Evolutionary conservation across 352 stramenopile genomes (phyloP), one percentile per base, ranked within the genome.

Genomic region (Globisporangium heterothallicum): DNA sequence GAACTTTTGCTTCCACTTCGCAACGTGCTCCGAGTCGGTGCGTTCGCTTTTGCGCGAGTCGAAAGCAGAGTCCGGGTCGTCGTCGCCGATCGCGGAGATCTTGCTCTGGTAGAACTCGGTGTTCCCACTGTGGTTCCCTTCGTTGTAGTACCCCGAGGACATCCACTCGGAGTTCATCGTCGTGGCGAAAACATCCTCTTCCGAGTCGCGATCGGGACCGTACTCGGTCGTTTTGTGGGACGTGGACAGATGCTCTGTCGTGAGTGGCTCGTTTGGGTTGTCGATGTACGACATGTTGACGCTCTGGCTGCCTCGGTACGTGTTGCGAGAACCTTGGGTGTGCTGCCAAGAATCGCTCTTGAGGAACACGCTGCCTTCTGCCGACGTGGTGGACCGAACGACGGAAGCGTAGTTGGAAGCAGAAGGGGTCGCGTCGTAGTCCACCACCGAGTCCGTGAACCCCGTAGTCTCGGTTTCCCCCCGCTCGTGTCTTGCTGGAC

Each of bases 1-100:
- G 42, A 58, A 61, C 41, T 64, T 63, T 24, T 53, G 35, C 46
- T 68, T 68, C 56, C 56, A 64, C 46, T 61, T 58, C 56, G 51
- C 41, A 36, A 63, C 19, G 27, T 35, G 38, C 35, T 63, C n/a
- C n/a, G 48, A 7, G 3, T 49, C 18, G 13, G 29, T 18, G 16
- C 30, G 32, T 32, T 58, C 51, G 30, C 41, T 51, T 9, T 47
- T 58, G 27, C 51, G 51, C 4, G 30, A 42, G 6, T 25, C 3
- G 18, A 58, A 58, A 21, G 44, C 24, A n/a, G 40, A 30, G 42
- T 56, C 49, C 10, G 56, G 30, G 16, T 52, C 49, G 19, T 49
- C 30, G 24, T 29, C 32, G 6, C 42, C 49, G 18, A 53, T 41
- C 26, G 43, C 41, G 16, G 53, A 53, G 38, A 52, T 49, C 38